phyloP scores from a whole-genome alignment of 2,329 filamentous ascomycete species.

The Alternaria burnsii region DNA sequence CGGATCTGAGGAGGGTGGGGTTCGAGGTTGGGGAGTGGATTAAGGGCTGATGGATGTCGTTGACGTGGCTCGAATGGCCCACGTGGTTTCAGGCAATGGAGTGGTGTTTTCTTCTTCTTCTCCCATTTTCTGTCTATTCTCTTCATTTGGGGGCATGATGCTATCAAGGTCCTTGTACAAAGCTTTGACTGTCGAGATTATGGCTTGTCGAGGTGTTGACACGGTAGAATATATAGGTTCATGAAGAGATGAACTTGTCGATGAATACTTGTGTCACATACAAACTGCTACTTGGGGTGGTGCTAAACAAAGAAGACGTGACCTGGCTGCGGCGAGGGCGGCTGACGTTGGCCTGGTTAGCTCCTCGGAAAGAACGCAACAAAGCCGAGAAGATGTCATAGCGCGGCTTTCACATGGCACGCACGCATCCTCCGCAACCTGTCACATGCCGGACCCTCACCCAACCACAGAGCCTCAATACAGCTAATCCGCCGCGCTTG shows the following conservation, averaged over 20 bases:
- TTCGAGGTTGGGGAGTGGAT: constrained; percentile 93
- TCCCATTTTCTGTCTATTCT: neutral
- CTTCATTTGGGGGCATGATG: neutral
- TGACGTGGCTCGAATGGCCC: neutral
- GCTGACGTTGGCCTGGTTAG: neutral
- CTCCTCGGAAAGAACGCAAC: constrained; percentile 12
- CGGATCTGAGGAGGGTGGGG: constrained; percentile 74
- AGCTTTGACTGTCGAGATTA: neutral
- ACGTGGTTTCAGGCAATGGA: neutral
- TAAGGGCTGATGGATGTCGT: constrained; percentile 29
- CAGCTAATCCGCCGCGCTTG: constrained; percentile 28
- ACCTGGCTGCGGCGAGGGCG: constrained; percentile 8
- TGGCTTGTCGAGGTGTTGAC: neutral
- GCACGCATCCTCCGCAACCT: constrained; percentile 21
- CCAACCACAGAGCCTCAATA: constrained; percentile 27
- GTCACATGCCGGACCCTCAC: constrained; percentile 33
- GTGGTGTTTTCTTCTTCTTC: neutral
- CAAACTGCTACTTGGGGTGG: neutral
- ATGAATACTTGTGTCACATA: too few relatives aligned
- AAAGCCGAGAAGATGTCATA: constrained; percentile 25
- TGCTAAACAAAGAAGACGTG: constrained; percentile 1
- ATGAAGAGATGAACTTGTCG: neutral
- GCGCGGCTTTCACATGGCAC: constrained; percentile 33
- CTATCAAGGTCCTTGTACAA: neutral
- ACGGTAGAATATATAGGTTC: neutral